These are phyloP conservation scores for Kwoniella newhampshirensis DNA, from an alignment of 768 basidiomycete genomes.

Conservation along the genomic window DNA sequence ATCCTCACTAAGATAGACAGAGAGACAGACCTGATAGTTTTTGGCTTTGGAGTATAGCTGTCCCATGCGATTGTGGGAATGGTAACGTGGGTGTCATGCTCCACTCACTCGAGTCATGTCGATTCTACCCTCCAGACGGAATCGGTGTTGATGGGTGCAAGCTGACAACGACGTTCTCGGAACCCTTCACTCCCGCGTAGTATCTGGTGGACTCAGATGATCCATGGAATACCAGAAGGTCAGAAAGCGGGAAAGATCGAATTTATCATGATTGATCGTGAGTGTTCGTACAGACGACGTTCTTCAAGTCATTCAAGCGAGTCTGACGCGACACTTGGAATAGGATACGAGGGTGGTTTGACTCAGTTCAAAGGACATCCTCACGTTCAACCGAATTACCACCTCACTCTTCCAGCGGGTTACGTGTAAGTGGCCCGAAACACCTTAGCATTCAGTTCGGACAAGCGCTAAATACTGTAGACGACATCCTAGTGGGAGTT, in stretches of 20 bases:
- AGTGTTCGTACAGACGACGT: conserved; percentile 1
- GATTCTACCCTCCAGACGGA: no score
- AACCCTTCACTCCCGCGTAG: no score
- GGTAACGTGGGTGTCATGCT: conserved; percentile 16
- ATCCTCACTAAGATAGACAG: no score
- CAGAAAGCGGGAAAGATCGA: conserved; percentile 24
- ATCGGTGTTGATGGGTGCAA: no score
- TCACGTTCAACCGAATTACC: conserved; percentile 15
- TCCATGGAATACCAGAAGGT: conserved; percentile 5
- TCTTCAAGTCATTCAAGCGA: no score
- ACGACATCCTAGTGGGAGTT: conserved; percentile 31
- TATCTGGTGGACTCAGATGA: conserved; percentile 13
- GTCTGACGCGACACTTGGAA: neutral
- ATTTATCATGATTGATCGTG: conserved; percentile 38
- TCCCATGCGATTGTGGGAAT: conserved; percentile 40
- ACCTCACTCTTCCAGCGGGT: conserved; percentile 34
- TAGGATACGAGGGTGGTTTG: conserved; percentile 38
- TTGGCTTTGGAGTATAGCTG: conserved; percentile 26
- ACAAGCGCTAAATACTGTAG: neutral
- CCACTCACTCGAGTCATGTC: no score
- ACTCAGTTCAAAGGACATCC: conserved; percentile 25
- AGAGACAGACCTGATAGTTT: no score
- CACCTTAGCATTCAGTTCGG: neutral
- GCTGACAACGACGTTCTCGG: no score
- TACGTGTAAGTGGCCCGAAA: conserved; percentile 29